These are phyloP conservation scores for Sabuloglossum arenarium DNA, from an alignment of 495 filamentous ascomycete genomes.

Conservation along the genomic window DNA sequence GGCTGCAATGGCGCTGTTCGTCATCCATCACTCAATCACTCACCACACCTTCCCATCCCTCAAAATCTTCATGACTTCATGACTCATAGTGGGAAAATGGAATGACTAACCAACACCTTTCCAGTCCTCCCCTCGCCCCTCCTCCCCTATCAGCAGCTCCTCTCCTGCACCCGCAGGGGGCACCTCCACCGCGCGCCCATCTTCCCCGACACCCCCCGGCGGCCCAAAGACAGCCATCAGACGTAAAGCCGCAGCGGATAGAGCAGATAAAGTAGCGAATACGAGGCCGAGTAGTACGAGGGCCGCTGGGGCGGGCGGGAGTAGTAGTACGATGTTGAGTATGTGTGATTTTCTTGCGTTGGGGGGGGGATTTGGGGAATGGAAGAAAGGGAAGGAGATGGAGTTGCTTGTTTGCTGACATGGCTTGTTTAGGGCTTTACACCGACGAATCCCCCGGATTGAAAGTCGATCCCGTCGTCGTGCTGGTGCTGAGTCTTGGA, in stretches of 20 bases:
- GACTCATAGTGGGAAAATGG: background rate
- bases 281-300: slow-evolving; percentile 73
- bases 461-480: slow-evolving; percentile 93
- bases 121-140: slow-evolving; percentile 57
- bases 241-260: slow-evolving; percentile 80
- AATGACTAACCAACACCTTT: background rate
- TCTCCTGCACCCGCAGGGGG: slow-evolving; percentile 32
- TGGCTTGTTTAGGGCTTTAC: slow-evolving; percentile 46
- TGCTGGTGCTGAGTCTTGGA: slow-evolving; percentile 78
- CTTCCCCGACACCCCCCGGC: slow-evolving; percentile 78
- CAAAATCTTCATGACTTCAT: too few relatives aligned
- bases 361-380: background rate
- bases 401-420: background rate
- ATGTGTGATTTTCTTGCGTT: slow-evolving; percentile 25
- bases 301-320: slow-evolving; percentile 84
- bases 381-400: too few relatives aligned
- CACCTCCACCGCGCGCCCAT: slow-evolving; percentile 43
- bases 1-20: too few relatives aligned
- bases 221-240: slow-evolving; percentile 88
- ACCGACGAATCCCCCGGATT: slow-evolving; percentile 93
- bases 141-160: slow-evolving; percentile 33
- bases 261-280: slow-evolving; percentile 88
- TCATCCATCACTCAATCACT: too few relatives aligned
- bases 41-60: too few relatives aligned
- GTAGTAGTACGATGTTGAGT: slow-evolving; percentile 95